phyloP scores from a whole-genome alignment of 257 asterid genomes.

The Voacanga thouarsii region DNA sequence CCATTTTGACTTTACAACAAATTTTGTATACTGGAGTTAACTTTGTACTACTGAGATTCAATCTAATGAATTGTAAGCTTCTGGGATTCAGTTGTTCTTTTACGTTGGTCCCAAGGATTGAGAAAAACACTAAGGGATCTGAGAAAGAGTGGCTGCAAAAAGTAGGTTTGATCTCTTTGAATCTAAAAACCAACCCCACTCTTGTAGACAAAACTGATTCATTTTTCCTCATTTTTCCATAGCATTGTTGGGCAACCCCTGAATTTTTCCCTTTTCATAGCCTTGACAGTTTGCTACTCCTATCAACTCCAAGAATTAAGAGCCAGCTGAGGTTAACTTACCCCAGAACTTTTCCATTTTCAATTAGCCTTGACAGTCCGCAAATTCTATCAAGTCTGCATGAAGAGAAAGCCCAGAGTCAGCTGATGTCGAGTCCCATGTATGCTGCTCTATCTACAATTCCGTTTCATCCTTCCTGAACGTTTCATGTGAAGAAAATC shows the following conservation, averaged over 20 bases:
- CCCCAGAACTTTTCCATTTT: too few relatives aligned
- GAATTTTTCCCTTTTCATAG: not conserved
- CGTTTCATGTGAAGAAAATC: too few relatives aligned
- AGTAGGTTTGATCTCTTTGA: too few relatives aligned
- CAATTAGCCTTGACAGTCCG: too few relatives aligned
- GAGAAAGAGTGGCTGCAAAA: not conserved
- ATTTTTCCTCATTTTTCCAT: not conserved
- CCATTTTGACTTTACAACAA: not conserved
- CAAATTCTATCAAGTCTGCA: too few relatives aligned
- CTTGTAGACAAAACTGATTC: too few relatives aligned
- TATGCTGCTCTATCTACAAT: too few relatives aligned
- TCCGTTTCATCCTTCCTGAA: too few relatives aligned
- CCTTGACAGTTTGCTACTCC: not conserved
- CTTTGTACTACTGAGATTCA: slow-evolving; percentile 1
- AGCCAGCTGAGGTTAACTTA: too few relatives aligned
- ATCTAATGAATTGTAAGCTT: not conserved
- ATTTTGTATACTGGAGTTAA: slow-evolving; percentile 3
- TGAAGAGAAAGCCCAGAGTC: too few relatives aligned
- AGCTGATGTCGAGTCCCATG: too few relatives aligned
- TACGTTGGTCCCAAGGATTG: not conserved
- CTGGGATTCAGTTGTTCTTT: not conserved
- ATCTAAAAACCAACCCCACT: not conserved
- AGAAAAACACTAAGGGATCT: not conserved
- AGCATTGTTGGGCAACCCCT: not conserved
- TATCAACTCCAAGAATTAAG: not conserved